A percentile compares a stretch with the other conserved stretches of the same genome.
Evolutionary conservation across 495 filamentous ascomycete species (phyloP).

Genomic region (Daldinia loculata): DNA sequence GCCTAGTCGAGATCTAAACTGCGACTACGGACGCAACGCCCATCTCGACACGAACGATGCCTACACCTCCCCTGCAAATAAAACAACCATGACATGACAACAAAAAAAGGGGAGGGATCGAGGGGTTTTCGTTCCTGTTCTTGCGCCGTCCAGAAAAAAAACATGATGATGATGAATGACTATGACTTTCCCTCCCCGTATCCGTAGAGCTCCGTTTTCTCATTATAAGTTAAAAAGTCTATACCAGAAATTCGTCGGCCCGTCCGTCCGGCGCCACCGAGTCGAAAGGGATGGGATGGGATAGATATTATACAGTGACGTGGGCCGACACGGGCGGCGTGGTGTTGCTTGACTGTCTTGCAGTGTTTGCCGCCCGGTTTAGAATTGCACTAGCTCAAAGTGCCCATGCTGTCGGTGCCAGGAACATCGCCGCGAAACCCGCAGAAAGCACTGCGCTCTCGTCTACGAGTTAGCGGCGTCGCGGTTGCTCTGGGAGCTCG

Average conservation of each 20-base stretch:
- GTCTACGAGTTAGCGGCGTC: conserved; percentile 70
- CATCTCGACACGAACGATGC: background rate
- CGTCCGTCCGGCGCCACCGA: conserved; percentile 25
- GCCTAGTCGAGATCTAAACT: conserved; percentile 20
- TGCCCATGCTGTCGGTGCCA: conserved; percentile 12
- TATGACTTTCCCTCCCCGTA: conserved; percentile 37
- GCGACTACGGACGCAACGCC: background rate
- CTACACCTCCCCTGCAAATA: background rate
- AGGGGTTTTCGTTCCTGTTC: conserved; percentile 35
- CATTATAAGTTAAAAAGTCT: conserved; percentile 48
- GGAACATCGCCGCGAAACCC: conserved; percentile 12
- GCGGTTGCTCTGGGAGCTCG: conserved; percentile 89
- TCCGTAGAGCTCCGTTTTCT: conserved; percentile 45
- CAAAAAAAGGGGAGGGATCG: background rate
- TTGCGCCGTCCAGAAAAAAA: conserved; percentile 34
- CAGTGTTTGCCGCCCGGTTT: conserved; percentile 19
- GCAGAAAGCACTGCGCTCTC: conserved; percentile 2
- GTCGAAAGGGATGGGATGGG: conserved; percentile 29
- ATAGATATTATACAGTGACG: conserved; percentile 44
- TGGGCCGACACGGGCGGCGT: conserved; percentile 8
- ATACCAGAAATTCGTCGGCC: conserved; percentile 42
- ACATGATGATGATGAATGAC: conserved; percentile 35
- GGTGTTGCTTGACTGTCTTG: conserved; percentile 26
- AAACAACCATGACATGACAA: background rate
- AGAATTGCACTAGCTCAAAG: conserved; percentile 19